Evolutionary conservation across 495 filamentous ascomycete species (phyloP), one percentile per base, ranked within the genome.

Genomic region (Penicillium antarcticum): DNA sequence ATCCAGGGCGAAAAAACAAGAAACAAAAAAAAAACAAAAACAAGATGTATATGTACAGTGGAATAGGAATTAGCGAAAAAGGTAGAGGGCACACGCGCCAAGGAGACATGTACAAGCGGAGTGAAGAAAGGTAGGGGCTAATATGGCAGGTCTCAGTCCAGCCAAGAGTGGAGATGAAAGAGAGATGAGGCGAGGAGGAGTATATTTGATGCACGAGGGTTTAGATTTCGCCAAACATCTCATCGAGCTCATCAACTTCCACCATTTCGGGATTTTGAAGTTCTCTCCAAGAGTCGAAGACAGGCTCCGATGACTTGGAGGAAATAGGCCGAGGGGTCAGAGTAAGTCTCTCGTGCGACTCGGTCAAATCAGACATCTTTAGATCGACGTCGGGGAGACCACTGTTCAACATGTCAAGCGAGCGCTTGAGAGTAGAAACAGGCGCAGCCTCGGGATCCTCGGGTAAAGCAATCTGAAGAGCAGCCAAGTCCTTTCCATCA

Each of bases 201-300:
- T 12, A 42, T 29, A 18, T 31, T 21, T 31, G 29, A 44, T 34
- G 19, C 19, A 48, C 14, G 31, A 48, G 33, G 21, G 48, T 55
- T 70, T 62, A 77, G 58, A 77, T 70, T 56, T 75, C 74, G 44
- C 66, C 74, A 66, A 98, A 81, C 73, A 97, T 79, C 50, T 91
- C 85, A 63, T 98, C 94, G 2, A 98, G 80, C 76, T 98, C 94
- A 39, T 95, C 88, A 31, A 98, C 78, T 69, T 90, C 89, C 43
- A 98, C 83, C 45, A 82, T 89, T 70, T 97, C 94, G 1, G 91
- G 91, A 67, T 86, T 92, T 52, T 84, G 78, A 55, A 88, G 74
- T 55, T 91, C 87, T 70, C 85, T 62, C 71, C 71, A 75, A 18
- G 74, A 76, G 48, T 72, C 71, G 45, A 75, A 65, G 16, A 56